Evolutionary conservation across 352 stramenopile species (phyloP), one percentile per base, ranked within the genome.

Genomic region (Globisporangium iwayamae): DNA sequence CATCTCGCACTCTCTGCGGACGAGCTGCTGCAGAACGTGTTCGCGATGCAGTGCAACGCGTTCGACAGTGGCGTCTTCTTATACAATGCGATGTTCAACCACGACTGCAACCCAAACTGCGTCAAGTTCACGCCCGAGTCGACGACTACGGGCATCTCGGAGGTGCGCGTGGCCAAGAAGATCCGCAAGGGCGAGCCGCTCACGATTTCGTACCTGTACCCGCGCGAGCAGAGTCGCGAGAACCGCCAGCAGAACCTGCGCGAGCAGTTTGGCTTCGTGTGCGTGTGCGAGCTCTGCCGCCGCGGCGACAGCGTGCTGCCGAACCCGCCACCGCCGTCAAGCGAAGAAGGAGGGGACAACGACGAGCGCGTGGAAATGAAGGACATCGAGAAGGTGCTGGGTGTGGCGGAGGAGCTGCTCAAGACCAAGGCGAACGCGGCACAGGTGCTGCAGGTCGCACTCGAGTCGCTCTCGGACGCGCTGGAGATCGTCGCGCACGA

Each of bases 71-170:
- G 94, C 36, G 73, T 98, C 28, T 98, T 98, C 66, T 72, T 97
- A 18, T 94, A 97, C 70, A 96, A 94, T 60, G 90, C 90, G 22
- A 98, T 98, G 76, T 94, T 98, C 67, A 98, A 98, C 77, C 94
- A 98, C 72, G 81, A 91, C 45, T 96, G 90, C 71, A 90, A 97
- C 72, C 92, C 94, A 36, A 98, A 98, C 63, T 98, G 94, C 68
- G 85, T 98, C 70, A 98, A 98, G 73, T 97, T 98, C 67, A 88
- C 73, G 36, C 83, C 81, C 9, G 75, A 91, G 47, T 64, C 76
- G 4, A 60, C 74, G 66, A 67, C 73, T 14, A 43, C 58, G 18
- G 76, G 77, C 22, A 84, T 96, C 63, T 98, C 94, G 4, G 93
- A 98, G 75, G 92, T 98, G 34, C 89, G 93, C 51, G 94, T 96